These are phyloP conservation scores for Aspergillus biplanus DNA, from an alignment of 495 filamentous ascomycete species.

Conservation along the genomic window DNA sequence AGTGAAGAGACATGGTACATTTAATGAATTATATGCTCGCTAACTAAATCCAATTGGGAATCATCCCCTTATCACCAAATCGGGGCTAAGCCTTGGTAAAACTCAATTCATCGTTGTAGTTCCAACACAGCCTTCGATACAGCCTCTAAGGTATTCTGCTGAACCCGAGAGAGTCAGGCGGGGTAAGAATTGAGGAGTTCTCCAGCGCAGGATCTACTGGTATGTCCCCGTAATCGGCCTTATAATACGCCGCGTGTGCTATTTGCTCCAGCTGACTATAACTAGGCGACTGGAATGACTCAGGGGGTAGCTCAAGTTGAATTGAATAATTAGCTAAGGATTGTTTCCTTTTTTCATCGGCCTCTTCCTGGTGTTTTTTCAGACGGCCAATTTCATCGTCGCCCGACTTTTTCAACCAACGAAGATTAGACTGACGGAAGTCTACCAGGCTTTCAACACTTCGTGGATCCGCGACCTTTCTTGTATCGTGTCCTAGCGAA, in stretches of 20 bases:
- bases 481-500: conserved; percentile 86
- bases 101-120: neutral
- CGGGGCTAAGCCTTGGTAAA: neutral
- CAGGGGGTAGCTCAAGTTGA: conserved; percentile 32
- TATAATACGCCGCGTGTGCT: conserved; percentile 26
- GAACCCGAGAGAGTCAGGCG: conserved; percentile 10
- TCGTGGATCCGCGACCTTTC: conserved; percentile 81
- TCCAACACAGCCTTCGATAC: neutral
- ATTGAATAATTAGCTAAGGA: conserved; percentile 42
- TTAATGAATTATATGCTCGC: conserved; percentile 3
- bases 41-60: neutral
- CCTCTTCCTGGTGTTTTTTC: conserved; percentile 52
- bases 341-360: conserved; percentile 49
- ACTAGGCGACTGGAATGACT: conserved; percentile 28
- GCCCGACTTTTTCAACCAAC: conserved; percentile 67
- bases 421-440: conserved; percentile 79
- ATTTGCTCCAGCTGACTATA: conserved; percentile 34
- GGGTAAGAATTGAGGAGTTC: conserved; percentile 18
- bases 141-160: neutral
- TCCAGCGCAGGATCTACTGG: conserved; percentile 57
- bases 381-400: conserved; percentile 54
- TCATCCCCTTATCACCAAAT: neutral
- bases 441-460: conserved; percentile 87
- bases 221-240: conserved; percentile 37
- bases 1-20: neutral